These are phyloP conservation scores for Fusarium sp. DNA, from an alignment of 2,329 filamentous ascomycete genomes.

Conservation along the genomic window DNA sequence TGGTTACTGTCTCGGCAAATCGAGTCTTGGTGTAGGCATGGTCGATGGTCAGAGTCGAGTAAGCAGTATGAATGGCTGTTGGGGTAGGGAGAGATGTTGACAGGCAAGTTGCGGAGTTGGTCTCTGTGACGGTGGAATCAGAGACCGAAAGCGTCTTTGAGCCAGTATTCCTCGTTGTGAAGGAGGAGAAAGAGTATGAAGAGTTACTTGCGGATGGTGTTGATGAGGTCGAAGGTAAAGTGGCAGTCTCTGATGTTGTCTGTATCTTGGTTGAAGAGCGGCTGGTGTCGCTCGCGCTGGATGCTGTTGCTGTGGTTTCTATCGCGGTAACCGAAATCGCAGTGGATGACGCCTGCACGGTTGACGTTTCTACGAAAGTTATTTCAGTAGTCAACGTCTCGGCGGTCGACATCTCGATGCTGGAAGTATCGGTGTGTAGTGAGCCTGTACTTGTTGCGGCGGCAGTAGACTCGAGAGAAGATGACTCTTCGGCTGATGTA, in stretches of 20 bases:
- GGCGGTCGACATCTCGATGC: accelerated
- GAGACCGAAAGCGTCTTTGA: background rate
- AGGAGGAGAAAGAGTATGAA: background rate
- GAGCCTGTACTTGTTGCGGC: accelerated
- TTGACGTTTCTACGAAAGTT: accelerated
- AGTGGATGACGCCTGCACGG: background rate
- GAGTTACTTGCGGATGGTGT: background rate
- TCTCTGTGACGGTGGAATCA: background rate
- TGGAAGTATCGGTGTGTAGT: accelerated
- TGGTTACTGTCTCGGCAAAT: background rate
- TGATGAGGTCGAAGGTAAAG: background rate
- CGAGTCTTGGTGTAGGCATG: background rate
- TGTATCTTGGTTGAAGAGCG: background rate
- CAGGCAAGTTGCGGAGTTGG: background rate
- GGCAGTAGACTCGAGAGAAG: background rate
- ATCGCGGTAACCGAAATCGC: background rate
- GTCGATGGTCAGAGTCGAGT: background rate
- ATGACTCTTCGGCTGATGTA: background rate
- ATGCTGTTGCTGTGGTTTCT: accelerated
- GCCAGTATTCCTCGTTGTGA: background rate
- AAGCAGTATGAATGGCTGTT: background rate
- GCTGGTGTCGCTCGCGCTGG: background rate
- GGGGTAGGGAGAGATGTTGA: background rate
- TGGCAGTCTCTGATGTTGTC: background rate
- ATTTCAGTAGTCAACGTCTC: background rate